Evolutionary conservation across 768 basidiomycete genomes (phyloP), one percentile per base, ranked within the genome.

Genomic region (Pleurotus pulmonarius): DNA sequence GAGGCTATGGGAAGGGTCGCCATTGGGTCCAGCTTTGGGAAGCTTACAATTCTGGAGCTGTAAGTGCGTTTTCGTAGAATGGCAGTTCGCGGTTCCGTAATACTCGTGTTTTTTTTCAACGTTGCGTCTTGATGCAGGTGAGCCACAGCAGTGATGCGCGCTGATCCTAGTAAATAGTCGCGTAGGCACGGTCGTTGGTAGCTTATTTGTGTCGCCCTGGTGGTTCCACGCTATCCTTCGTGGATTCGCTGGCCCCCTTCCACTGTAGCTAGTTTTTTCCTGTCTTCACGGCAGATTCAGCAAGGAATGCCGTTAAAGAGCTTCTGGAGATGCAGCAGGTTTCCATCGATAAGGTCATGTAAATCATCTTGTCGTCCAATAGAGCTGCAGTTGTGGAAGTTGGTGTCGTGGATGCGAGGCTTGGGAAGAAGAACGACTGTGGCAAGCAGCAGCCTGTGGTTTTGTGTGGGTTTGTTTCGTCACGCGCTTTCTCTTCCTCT

Each of bases 1-100:
- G 85, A 87, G 65, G 73, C 73, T 39, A 61, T 69, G 45, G 85
- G 85, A 4, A 70, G 79, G 58, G 69, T 86, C 52, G 83, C 72
- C 5, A 59, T 86, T 18, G 83, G 80, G 4, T 77, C 80, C 40
- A 75, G 72, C 55, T 73, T 70, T 57, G 85, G 85, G 13, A 57
- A 64, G 44, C 70, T 85, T 12, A 70, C 70, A 18, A 63, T 85
- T 11, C 54, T 82, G 53, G 66, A 74, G 37, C 41, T 79, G 37
- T 73, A 57, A 56, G 20, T 24, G 37, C n/a, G 51, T 34, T 26
- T 18, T 56, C 18, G 46, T 44, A 44, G 56, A 18, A 3, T 24
- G 13, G 46, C 3, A 20, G 13, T 47, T 53, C 16, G 37, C 11
- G 66, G 65, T 34, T 34, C 29, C 29, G 29, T 34, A 34, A 11